These are phyloP conservation scores for Talaromyces amestolkiae DNA, from an alignment of 2,329 filamentous ascomycete species.

Conservation along the genomic window DNA sequence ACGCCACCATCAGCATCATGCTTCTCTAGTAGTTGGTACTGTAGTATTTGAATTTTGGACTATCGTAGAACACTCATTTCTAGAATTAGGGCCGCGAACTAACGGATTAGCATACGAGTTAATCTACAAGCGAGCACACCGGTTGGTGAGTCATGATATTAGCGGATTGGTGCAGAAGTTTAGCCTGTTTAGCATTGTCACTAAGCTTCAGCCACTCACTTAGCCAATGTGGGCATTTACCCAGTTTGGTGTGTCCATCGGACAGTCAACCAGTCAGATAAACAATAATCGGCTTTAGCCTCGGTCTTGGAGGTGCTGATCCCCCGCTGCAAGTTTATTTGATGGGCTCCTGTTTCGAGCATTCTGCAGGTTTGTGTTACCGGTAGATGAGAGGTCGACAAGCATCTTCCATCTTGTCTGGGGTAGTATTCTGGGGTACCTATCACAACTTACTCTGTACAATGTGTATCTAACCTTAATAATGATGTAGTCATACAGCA, in stretches of 20 bases:
- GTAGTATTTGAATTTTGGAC: neutral
- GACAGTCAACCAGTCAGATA: neutral
- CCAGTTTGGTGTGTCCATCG: neutral
- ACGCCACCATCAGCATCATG: neutral
- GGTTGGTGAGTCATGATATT: neutral
- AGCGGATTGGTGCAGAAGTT: neutral
- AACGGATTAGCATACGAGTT: neutral
- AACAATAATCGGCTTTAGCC: neutral
- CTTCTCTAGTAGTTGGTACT: conserved; percentile 1
- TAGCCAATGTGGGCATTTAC: neutral
- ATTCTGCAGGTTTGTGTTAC: neutral
- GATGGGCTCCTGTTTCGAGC: neutral
- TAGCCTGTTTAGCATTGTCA: neutral
- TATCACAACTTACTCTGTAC: neutral
- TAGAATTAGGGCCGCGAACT: neutral
- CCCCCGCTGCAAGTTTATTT: neutral
- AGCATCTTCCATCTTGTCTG: neutral
- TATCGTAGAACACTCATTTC: neutral
- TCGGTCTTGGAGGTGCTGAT: neutral
- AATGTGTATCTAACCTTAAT: neutral
- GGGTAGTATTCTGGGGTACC: neutral
- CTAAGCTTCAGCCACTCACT: neutral
- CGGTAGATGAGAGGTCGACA: neutral
- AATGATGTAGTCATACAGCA: neutral
- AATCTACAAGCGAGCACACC: neutral